These are phyloP conservation scores for Cladosporium velox DNA, from an alignment of 2,329 filamentous ascomycete genomes.

Conservation along the genomic window DNA sequence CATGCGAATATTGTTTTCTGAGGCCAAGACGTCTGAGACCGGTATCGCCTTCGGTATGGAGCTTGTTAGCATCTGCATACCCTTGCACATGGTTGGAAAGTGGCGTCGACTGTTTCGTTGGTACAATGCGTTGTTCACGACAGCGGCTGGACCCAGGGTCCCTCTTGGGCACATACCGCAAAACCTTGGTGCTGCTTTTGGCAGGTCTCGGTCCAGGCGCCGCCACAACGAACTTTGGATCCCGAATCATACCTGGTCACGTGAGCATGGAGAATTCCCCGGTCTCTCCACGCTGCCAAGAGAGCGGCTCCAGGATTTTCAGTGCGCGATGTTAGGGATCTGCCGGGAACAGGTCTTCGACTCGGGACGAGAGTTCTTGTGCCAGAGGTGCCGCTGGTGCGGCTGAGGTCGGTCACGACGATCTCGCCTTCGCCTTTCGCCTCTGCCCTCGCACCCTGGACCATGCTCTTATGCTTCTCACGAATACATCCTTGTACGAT, in stretches of 20 bases:
- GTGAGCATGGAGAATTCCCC: background rate
- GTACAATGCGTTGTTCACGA: conserved; percentile 5
- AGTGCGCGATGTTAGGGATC: background rate
- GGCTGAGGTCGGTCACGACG: background rate
- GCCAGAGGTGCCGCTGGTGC: background rate
- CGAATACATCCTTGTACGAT: background rate
- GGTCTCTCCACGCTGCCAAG: background rate
- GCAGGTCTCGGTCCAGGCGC: background rate
- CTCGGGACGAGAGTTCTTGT: background rate
- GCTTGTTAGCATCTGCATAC: conserved; percentile 6
- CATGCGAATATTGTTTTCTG: background rate
- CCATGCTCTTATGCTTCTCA: background rate
- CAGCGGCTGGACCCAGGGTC: background rate
- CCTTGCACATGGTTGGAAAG: background rate
- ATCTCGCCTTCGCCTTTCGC: background rate
- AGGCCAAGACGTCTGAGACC: background rate
- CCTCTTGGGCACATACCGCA: background rate
- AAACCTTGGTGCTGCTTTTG: conserved; percentile 14
- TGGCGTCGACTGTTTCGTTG: background rate
- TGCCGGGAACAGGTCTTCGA: background rate
- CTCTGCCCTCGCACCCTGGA: background rate
- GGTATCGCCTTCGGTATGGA: background rate
- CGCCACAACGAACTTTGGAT: background rate
- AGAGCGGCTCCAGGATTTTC: conserved; percentile 3
- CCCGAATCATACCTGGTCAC: background rate